Evolutionary conservation across 2,329 filamentous ascomycete species (phyloP), one percentile per base, ranked within the genome.

Genomic region (Neonectria sp.): DNA sequence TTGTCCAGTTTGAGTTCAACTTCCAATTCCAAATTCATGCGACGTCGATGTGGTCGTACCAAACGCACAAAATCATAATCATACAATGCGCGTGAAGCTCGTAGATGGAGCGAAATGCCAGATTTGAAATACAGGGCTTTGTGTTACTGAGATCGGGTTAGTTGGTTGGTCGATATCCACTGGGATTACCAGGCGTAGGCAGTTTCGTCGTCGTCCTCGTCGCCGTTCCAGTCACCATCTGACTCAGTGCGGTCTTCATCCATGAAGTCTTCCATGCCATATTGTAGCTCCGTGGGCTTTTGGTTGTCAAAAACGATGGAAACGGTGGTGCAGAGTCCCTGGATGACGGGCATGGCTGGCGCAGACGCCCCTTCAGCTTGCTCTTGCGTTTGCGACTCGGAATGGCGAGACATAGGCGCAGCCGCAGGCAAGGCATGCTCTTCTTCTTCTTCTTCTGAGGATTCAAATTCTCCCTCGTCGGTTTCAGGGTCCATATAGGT

Each of bases 271-370:
- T 87, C 89, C 84, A 94, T 93, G 25, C 86, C 86, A 70, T 87
- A 93, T 68, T 92, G 90, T 27, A 87, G 82, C 80, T 94, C 93
- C 3, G 86, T 86, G 6, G 91, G 90, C 67, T 93, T 91, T 76
- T 93, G 88, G 77, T 95, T 95, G 79, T 95, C 93, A 71, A 95
- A 91, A 51, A 89, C 83, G 49, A 95, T 86, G 67, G 92, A 88
- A 21, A 95, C 92, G 6, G 90, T 85, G 46, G 90, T 86, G 75
- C 93, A 95, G 71, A 91, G 85, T 1, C 92, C 92, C 68, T 95
- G 93, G 29, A 92, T 81, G 66, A 91, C 80, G 64, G 85, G 85
- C 1, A 73, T 55, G 33, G 46, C 31, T 37, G 48, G 25, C 21
- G 21, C 51, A 13, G 71, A 68, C 17, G 35, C 53, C 21, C 55